These are phyloP conservation scores for Falciphora oryzae DNA, from an alignment of 2,329 filamentous ascomycete genomes.

Conservation along the genomic window DNA sequence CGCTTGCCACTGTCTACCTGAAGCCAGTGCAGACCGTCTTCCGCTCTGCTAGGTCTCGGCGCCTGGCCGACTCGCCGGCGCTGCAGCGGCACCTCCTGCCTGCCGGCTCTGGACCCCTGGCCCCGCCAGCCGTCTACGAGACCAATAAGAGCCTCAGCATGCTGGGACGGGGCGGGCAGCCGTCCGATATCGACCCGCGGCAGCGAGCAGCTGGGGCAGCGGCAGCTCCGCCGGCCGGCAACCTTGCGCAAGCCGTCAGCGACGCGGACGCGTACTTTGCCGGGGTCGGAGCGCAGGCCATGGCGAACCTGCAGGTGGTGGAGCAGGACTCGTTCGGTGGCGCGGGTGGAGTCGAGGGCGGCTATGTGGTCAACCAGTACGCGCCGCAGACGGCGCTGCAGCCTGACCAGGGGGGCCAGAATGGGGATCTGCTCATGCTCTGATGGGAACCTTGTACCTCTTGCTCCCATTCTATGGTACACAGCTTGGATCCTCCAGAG, in stretches of 20 bases:
- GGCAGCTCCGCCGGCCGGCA: conserved; percentile 22
- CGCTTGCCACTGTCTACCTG: conserved; percentile 91
- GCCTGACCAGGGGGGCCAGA: conserved; percentile 57
- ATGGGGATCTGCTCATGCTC: conserved; percentile 62
- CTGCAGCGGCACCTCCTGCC: conserved; percentile 68
- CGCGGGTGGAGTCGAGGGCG: conserved; percentile 39
- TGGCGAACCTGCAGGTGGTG: conserved; percentile 57
- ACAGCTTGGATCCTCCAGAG: background rate
- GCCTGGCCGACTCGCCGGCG: conserved; percentile 75
- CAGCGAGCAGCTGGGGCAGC: conserved; percentile 20
- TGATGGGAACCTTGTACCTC: background rate
- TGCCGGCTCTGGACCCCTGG: conserved; percentile 27
- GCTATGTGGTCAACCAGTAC: conserved; percentile 76
- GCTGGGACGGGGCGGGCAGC: conserved; percentile 48
- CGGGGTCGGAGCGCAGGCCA: conserved; percentile 29
- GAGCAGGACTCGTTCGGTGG: conserved; percentile 62
- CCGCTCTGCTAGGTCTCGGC: conserved; percentile 75
- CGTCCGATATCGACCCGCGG: conserved; percentile 43
- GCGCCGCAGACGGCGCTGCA: conserved; percentile 71
- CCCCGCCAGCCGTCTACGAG: conserved; percentile 35
- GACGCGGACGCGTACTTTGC: conserved; percentile 90
- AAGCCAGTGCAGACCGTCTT: conserved; percentile 98
- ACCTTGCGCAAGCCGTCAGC: conserved; percentile 66
- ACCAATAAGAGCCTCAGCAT: conserved; percentile 55
- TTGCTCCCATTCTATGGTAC: background rate